phyloP scores from a whole-genome alignment of 352 stramenopile genomes.

The Paralagenidium karlingii region DNA sequence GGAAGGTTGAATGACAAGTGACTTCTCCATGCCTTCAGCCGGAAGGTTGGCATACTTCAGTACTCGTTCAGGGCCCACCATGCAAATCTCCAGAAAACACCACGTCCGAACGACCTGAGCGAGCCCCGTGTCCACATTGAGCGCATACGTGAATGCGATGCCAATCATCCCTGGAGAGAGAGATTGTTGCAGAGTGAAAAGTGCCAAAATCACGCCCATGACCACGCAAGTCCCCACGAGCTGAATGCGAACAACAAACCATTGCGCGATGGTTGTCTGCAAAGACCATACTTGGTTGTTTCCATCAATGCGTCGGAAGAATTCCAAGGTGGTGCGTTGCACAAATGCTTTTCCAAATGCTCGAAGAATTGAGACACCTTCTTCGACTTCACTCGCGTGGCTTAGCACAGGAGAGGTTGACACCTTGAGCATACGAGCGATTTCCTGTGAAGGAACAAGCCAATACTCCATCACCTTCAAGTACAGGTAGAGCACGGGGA shows the following conservation, averaged over 20 bases:
- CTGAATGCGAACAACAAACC: no score
- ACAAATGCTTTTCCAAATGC: conserved; percentile 50
- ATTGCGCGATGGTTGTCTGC: no score
- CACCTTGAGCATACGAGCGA: conserved; percentile 34
- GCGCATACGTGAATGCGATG: conserved; percentile 83
- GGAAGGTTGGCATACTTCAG: conserved; percentile 62
- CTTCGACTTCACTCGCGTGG: no score
- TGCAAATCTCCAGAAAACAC: conserved; percentile 81
- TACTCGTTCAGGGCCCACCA: conserved; percentile 84
- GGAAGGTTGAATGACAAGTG: conserved; percentile 36
- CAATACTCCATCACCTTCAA: conserved; percentile 67
- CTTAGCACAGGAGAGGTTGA: conserved; percentile 31
- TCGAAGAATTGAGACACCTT: no score
- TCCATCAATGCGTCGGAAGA: conserved; percentile 46
- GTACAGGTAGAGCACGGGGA: conserved; percentile 64
- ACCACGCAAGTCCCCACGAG: conserved; percentile 46
- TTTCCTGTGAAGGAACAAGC: conserved; percentile 29
- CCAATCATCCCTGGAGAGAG: conserved; percentile 70
- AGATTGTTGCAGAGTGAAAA: conserved; percentile 28
- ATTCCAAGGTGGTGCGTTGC: conserved; percentile 35
- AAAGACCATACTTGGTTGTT: conserved; percentile 41
- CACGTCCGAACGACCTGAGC: conserved; percentile 79
- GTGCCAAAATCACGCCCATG: conserved; percentile 21
- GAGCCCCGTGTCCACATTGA: conserved; percentile 82
- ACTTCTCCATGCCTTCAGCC: conserved; percentile 16